phyloP scores from a whole-genome alignment of 2,329 filamentous ascomycete genomes.

The Botrytis tulipae region DNA sequence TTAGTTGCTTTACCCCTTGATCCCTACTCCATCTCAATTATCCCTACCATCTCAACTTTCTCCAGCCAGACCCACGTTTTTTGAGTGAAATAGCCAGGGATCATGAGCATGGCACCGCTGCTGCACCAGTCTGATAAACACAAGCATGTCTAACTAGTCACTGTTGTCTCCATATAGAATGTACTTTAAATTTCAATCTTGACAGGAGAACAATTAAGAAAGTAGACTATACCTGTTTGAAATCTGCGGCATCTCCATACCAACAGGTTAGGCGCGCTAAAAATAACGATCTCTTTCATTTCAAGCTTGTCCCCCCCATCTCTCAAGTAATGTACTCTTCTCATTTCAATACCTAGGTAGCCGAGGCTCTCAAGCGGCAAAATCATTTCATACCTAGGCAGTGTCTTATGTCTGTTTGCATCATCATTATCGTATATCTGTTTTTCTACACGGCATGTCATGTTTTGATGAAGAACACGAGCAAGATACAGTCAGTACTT shows the following conservation, averaged over 20 bases:
- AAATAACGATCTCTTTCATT: constrained; percentile 8
- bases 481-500: constrained; percentile 14
- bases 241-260: neutral
- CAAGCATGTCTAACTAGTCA: constrained; percentile 12
- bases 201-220: neutral
- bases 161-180: constrained; percentile 8
- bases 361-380: constrained; percentile 10
- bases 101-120: neutral
- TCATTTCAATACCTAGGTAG: constrained; percentile 10
- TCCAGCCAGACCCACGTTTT: constrained; percentile 20
- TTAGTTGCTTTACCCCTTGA: constrained; percentile 5
- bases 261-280: constrained; percentile 1
- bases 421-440: constrained; percentile 4
- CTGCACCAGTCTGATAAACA: constrained; percentile 9
- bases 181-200: neutral
- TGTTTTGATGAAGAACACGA: constrained; percentile 17
- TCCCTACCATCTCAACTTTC: constrained; percentile 11
- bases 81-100: constrained; percentile 2
- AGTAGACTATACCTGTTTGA: neutral
- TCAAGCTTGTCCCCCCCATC: constrained; percentile 3
- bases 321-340: neutral
- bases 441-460: constrained; percentile 7
- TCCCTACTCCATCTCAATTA: constrained; percentile 14
- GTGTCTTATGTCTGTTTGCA: constrained; percentile 10
- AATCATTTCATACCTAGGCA: neutral